A percentile compares a stretch with the other conserved stretches of the same genome.
These are phyloP conservation scores for Aspergillus cavernicola DNA, from an alignment of 495 filamentous ascomycete species.

Conservation along the genomic window DNA sequence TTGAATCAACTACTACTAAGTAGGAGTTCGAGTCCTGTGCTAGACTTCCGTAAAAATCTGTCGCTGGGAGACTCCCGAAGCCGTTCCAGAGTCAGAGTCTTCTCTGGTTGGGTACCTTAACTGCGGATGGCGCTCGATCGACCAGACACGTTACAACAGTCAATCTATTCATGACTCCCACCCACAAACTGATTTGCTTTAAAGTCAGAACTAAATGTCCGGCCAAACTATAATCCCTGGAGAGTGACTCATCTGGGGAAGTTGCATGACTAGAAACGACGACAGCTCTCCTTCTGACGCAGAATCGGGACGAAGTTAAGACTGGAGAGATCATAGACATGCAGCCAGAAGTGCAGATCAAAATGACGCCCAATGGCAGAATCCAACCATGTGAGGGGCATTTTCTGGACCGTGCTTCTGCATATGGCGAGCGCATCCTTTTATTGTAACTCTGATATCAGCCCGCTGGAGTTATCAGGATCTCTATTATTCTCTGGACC, in stretches of 20 bases:
- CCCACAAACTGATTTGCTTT: constrained; percentile 2
- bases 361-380: constrained; percentile 5
- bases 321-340: constrained; percentile 11
- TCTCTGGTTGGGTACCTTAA: constrained; percentile 24
- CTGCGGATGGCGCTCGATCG: constrained; percentile 18
- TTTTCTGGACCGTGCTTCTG: constrained; percentile 21
- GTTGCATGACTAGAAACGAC: not conserved
- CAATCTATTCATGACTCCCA: constrained; percentile 4
- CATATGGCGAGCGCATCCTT: constrained; percentile 13
- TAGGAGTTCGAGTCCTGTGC: constrained; percentile 6
- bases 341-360: constrained; percentile 22
- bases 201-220: constrained; percentile 4
- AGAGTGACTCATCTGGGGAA: constrained; percentile 13
- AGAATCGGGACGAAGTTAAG: constrained; percentile 1
- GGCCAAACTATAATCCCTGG: not conserved
- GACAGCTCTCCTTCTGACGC: constrained; percentile 1
- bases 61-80: no score
- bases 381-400: constrained; percentile 15
- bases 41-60: not conserved
- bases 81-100: not conserved
- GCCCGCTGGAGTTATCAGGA: not conserved
- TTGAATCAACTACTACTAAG: not conserved
- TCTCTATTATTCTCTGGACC: not conserved
- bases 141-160: constrained; percentile 4
- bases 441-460: constrained; percentile 7